Conservation (phyloP, 2,329 filamentous ascomycete genomes). For the Talaromyces sp. region DNA sequence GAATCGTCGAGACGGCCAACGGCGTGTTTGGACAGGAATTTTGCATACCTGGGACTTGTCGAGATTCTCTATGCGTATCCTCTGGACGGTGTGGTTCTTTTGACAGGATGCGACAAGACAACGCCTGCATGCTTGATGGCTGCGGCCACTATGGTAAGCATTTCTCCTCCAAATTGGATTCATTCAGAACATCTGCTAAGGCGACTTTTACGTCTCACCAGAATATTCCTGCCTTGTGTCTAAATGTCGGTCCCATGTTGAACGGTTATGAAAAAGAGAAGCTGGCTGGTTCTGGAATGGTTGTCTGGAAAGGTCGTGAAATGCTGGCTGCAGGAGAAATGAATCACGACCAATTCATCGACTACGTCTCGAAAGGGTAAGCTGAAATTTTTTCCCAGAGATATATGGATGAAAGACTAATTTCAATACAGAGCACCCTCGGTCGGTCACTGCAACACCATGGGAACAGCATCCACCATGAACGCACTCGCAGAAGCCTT, state of each 20-base stretch:
- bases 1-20: constrained; percentile 45
- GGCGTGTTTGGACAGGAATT: constrained; percentile 46
- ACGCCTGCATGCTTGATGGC: constrained; percentile 50
- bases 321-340: constrained; percentile 45
- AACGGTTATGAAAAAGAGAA: constrained; percentile 43
- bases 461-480: constrained; percentile 52
- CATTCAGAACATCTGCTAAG: neutral
- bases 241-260: constrained; percentile 51
- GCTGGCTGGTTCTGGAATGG: constrained; percentile 41
- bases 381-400: constrained; percentile 4
- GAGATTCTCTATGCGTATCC: constrained; percentile 46
- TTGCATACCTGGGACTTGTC: constrained; percentile 45
- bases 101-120: constrained; percentile 51
- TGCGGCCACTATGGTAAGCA: constrained; percentile 42
- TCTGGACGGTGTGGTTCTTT: constrained; percentile 46
- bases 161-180: neutral
- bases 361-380: constrained; percentile 41
- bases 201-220: constrained; percentile 10
- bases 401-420: neutral
- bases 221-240: constrained; percentile 48
- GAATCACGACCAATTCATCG: constrained; percentile 39
- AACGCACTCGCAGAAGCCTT: constrained; percentile 49
- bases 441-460: constrained; percentile 48
- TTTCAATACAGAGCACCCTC: constrained; percentile 35
- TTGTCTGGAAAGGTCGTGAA: constrained; percentile 47